Evolutionary conservation across 1,139 yeast genomes (phyloP), one percentile per base, ranked within the genome.

Genomic region (Suhomyces bribrorum): DNA sequence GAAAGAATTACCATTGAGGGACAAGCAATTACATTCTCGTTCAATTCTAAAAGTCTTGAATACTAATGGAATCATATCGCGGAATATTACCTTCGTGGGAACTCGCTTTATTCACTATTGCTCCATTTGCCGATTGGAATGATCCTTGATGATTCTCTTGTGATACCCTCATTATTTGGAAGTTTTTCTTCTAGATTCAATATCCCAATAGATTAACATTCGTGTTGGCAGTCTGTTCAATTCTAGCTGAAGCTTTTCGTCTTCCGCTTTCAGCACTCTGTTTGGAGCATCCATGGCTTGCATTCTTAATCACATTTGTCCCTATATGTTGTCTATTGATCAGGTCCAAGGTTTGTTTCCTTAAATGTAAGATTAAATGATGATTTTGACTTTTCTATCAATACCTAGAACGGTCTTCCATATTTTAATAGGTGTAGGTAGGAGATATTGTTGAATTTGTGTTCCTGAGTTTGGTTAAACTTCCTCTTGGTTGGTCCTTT

Each of bases 201-300:
- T 33, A 54, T 51, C 17, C 67, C 67, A 8, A 57, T 37, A 55
- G 65, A 2, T 49, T 60, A 27, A 28, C 37, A 3, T 51, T 59
- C 32, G 46, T 53, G 2, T 40, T 52, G 11, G 43, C 42, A 5
- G 43, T 61, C 14, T 49, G 53, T 34, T 34, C 50, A 24, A 46
- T 53, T 34, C 39, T 59, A 50, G 59, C 13, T 54, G 61, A 34
- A 66, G 65, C 4, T n/a, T n/a, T n/a, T 29, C 56, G 47, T 26
- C 50, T 43, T 32, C 50, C 48, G 65, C 66, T 0, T 53, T 61
- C 28, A 49, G 49, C 46, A 64, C 65, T 5, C 59, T 61, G 3
- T 53, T 61, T 37, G 63, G 62, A 9, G 51, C 62, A n/a, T 45
- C 60, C 1, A 56, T 60, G 61, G 61, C 60, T n/a, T 58, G 64